Percentiles rank a stretch among this genome's conserved stretches.
Conservation (phyloP, 2,329 filamentous ascomycete genomes). For the Bretziella fagacearum region DNA sequence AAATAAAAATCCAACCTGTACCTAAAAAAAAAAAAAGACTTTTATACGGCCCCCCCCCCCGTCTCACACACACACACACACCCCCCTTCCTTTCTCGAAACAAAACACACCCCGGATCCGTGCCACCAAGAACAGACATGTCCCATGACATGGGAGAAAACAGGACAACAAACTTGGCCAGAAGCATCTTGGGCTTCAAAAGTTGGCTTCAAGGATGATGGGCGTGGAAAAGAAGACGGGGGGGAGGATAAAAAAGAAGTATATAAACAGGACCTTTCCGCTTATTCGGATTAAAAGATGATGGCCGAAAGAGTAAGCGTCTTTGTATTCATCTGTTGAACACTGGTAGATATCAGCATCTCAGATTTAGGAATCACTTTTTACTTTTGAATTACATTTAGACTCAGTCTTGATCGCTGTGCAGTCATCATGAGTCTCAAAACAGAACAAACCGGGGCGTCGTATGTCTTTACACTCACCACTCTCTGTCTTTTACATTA, state of each 20-base stretch:
- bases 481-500: background rate
- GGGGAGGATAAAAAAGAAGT: background rate
- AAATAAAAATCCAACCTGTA: too few species aligned
- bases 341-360: too few species aligned
- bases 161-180: too few species aligned
- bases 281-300: too few species aligned
- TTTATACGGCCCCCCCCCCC: too few species aligned
- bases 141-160: background rate
- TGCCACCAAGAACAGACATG: background rate
- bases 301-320: too few species aligned
- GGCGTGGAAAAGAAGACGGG: background rate
- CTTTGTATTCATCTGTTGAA: too few species aligned
- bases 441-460: background rate
- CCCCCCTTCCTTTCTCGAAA: background rate
- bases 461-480: background rate
- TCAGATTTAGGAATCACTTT: too few species aligned
- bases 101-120: background rate
- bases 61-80: too few species aligned
- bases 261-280: background rate
- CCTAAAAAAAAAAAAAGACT: too few species aligned
- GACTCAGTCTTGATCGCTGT: too few species aligned
- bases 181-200: background rate
- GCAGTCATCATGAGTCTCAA: slow-evolving; percentile 4
- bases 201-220: background rate
- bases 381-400: background rate